phyloP scores from a whole-genome alignment of 2,329 filamentous ascomycete species.

The Fusarium metavorans region DNA sequence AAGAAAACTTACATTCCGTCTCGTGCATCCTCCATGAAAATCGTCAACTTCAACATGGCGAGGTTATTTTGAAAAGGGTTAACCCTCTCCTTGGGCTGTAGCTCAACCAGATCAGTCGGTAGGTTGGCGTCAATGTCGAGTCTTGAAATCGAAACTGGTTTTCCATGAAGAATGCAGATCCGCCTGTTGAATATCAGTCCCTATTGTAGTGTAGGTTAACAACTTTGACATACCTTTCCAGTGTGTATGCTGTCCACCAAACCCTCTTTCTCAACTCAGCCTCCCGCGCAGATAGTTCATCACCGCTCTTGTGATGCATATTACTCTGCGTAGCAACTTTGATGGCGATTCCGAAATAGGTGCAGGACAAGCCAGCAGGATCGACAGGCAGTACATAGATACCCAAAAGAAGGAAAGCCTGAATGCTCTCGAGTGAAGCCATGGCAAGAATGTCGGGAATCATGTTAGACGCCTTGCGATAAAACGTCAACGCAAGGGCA shows the following conservation, averaged over 20 bases:
- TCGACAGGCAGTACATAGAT: constrained; percentile 36
- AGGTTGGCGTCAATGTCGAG: constrained; percentile 21
- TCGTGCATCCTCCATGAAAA: constrained; percentile 37
- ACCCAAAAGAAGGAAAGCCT: constrained; percentile 36
- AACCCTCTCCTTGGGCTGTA: constrained; percentile 23
- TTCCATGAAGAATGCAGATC: constrained; percentile 35
- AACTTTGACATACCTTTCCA: constrained; percentile 28
- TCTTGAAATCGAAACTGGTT: constrained; percentile 32
- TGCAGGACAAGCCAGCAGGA: constrained; percentile 36
- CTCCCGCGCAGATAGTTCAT: background rate
- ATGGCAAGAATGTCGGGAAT: constrained; percentile 32
- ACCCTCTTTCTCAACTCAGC: constrained; percentile 31
- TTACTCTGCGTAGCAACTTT: constrained; percentile 34
- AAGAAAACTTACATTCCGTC: constrained; percentile 26
- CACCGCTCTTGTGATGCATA: constrained; percentile 16
- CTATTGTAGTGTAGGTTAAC: no score
- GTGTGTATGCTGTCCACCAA: constrained; percentile 41
- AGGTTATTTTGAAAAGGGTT: constrained; percentile 37
- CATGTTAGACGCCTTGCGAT: constrained; percentile 21
- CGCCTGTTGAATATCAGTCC: constrained; percentile 21
- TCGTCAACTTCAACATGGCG: constrained; percentile 30
- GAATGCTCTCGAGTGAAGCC: constrained; percentile 33
- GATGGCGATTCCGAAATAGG: constrained; percentile 39
- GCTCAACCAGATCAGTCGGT: constrained; percentile 23
- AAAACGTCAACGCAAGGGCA: constrained; percentile 27